Conservation (phyloP, 495 filamentous ascomycete species). For the Penicillium desertorum region DNA sequence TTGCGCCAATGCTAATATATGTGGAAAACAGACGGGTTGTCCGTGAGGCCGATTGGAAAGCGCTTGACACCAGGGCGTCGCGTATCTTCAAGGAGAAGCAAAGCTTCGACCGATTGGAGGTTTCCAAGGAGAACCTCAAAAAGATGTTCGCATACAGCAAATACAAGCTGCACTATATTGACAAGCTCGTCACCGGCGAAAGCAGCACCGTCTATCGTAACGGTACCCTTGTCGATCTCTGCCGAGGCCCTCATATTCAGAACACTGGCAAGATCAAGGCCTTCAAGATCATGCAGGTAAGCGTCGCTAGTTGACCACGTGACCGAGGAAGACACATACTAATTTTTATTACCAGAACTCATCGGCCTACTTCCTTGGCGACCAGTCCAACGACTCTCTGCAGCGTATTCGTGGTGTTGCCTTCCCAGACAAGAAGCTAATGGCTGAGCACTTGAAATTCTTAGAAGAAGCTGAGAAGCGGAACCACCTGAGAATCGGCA, state of each 20-base stretch:
- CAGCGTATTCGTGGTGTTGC: conserved; percentile 96
- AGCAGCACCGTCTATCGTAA: conserved; percentile 91
- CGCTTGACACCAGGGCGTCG: conserved; percentile 70
- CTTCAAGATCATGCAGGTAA: conserved; percentile 84
- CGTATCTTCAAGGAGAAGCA: conserved; percentile 95
- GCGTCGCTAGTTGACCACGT: conserved; percentile 8
- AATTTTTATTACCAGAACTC: conserved; percentile 63
- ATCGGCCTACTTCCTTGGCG: conserved; percentile 93
- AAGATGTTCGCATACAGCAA: conserved; percentile 98
- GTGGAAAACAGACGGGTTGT: conserved; percentile 57
- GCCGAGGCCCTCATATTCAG: conserved; percentile 81
- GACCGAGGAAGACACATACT: background rate
- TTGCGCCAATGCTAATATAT: conserved; percentile 16
- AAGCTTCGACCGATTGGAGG: conserved; percentile 82
- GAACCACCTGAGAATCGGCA: conserved; percentile 86
- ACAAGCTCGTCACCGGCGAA: conserved; percentile 87
- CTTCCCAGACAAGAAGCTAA: conserved; percentile 93
- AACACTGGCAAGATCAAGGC: conserved; percentile 90
- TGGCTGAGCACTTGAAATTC: conserved; percentile 87
- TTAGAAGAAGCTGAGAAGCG: conserved; percentile 95
- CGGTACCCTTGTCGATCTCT: conserved; percentile 77
- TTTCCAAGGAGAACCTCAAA: conserved; percentile 84
- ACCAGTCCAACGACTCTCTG: conserved; percentile 86
- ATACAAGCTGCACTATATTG: conserved; percentile 95
- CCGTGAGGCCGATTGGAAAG: conserved; percentile 69